These are phyloP conservation scores for Hyphodiscus hymeniophilus DNA, from an alignment of 495 filamentous ascomycete species.

Conservation along the genomic window DNA sequence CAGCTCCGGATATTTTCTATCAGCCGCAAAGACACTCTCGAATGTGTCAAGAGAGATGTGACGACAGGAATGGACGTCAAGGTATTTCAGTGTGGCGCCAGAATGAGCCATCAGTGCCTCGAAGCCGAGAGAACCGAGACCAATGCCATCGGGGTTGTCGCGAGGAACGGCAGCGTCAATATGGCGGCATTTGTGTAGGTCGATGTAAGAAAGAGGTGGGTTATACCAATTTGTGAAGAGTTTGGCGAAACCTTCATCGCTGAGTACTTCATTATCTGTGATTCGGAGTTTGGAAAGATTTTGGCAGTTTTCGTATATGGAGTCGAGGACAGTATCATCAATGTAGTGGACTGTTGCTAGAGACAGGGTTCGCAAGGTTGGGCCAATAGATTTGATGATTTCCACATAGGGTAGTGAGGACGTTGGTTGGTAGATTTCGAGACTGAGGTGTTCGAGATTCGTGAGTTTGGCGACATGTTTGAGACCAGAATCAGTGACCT, in stretches of 20 bases:
- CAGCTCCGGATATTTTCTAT: slow-evolving; percentile 56
- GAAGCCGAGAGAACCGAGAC: slow-evolving; percentile 68
- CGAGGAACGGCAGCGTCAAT: slow-evolving; percentile 50
- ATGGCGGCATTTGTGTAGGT: slow-evolving; percentile 66
- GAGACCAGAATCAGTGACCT: slow-evolving; percentile 37
- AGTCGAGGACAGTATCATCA: slow-evolving; percentile 53
- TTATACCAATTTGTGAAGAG: slow-evolving; percentile 77
- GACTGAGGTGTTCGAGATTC: slow-evolving; percentile 61
- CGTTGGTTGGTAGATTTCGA: slow-evolving; percentile 50
- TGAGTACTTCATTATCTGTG: slow-evolving; percentile 62
- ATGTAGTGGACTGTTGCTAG: slow-evolving; percentile 50
- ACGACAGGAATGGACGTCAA: slow-evolving; percentile 73
- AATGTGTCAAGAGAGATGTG: slow-evolving; percentile 64
- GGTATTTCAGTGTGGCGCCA: slow-evolving; percentile 44
- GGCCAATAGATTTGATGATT: slow-evolving; percentile 52
- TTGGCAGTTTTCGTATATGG: slow-evolving; percentile 59
- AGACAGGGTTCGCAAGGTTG: slow-evolving; percentile 60
- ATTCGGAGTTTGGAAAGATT: slow-evolving; percentile 69
- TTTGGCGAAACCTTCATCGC: slow-evolving; percentile 56
- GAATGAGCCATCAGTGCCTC: slow-evolving; percentile 79
- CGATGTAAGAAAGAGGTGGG: slow-evolving; percentile 54
- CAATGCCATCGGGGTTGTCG: slow-evolving; percentile 53
- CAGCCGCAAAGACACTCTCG: slow-evolving; percentile 55
- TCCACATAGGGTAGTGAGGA: slow-evolving; percentile 47
- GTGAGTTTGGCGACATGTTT: slow-evolving; percentile 45